These are phyloP conservation scores for Sutorius australiensis DNA, from an alignment of 768 basidiomycete genomes.

Conservation along the genomic window DNA sequence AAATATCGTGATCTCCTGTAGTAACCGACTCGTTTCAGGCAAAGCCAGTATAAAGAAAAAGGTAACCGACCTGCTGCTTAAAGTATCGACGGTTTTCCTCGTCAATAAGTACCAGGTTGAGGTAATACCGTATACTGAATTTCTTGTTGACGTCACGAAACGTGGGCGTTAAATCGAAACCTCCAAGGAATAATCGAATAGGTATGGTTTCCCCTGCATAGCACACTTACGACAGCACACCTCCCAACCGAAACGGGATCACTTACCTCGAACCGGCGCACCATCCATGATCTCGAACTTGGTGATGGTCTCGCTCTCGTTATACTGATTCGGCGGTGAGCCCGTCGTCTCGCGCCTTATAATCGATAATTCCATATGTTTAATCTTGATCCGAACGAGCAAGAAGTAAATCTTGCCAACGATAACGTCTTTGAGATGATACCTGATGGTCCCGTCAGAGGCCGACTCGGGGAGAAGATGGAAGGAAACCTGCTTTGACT, in stretches of 20 bases:
- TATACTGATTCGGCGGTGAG: constrained; percentile 97
- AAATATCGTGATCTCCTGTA: constrained; percentile 82
- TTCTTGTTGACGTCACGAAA: constrained; percentile 99
- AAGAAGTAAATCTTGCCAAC: constrained; percentile 99
- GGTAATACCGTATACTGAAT: constrained; percentile 94
- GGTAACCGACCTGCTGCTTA: constrained; percentile 76
- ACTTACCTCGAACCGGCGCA: constrained; percentile 87
- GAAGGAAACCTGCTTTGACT: constrained; percentile 75
- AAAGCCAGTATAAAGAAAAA: not conserved
- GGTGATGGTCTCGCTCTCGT: constrained; percentile 97
- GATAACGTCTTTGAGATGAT: constrained; percentile 98
- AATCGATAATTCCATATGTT: constrained; percentile 98
- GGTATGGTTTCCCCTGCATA: constrained; percentile 93
- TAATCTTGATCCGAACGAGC: constrained; percentile 98
- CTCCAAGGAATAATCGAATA: constrained; percentile 94
- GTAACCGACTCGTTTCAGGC: not conserved
- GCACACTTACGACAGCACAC: not conserved
- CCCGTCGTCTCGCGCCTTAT: constrained; percentile 97
- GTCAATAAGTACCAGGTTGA: constrained; percentile 95
- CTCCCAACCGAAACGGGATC: not conserved
- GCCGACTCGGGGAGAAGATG: not conserved
- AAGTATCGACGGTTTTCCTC: constrained; percentile 98
- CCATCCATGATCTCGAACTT: constrained; percentile 99
- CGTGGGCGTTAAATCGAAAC: constrained; percentile 97
- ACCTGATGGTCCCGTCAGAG: constrained; percentile 46